Conservation (phyloP, 345 rosid species). For the Lepidium sativum region DNA sequence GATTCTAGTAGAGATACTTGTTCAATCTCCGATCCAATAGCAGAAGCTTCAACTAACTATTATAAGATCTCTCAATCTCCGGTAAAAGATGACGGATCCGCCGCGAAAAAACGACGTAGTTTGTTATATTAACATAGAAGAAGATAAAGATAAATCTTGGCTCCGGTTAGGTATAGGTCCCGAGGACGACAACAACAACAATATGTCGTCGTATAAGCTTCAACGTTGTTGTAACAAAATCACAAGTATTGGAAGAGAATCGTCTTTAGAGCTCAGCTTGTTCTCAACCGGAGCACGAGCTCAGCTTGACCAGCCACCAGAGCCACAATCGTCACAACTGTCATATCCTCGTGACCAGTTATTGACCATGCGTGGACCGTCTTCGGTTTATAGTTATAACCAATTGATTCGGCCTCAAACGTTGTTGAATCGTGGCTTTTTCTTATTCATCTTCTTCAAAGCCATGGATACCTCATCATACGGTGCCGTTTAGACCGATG, state of each 20-base stretch:
- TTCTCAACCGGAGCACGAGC: slow-evolving; percentile 23
- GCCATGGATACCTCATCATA: slow-evolving; percentile 42
- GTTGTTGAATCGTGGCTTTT: slow-evolving; percentile 1
- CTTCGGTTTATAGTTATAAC: slow-evolving; percentile 8
- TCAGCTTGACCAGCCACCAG: not conserved
- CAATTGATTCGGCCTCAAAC: slow-evolving; percentile 23
- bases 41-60: slow-evolving; percentile 5
- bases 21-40: slow-evolving; percentile 42
- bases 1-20: slow-evolving; percentile 32
- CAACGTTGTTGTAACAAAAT: slow-evolving; percentile 26
- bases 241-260: slow-evolving; percentile 29
- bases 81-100: slow-evolving; percentile 24
- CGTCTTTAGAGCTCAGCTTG: slow-evolving; percentile 61
- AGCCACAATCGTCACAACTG: slow-evolving; percentile 3
- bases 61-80: slow-evolving; percentile 32
- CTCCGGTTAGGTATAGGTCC: slow-evolving; percentile 76
- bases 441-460: slow-evolving; percentile 15
- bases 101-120: slow-evolving; percentile 7
- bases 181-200: slow-evolving; percentile 15
- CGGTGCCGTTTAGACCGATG: slow-evolving; percentile 42
- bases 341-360: slow-evolving; percentile 24
- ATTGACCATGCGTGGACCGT: slow-evolving; percentile 12
- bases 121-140: slow-evolving; percentile 15
- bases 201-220: slow-evolving; percentile 16
- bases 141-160: slow-evolving; percentile 55